Evolutionary conservation across 805 yeast species (phyloP), one percentile per base, ranked within the genome.

Genomic region (Kodamaea fukazawae): DNA sequence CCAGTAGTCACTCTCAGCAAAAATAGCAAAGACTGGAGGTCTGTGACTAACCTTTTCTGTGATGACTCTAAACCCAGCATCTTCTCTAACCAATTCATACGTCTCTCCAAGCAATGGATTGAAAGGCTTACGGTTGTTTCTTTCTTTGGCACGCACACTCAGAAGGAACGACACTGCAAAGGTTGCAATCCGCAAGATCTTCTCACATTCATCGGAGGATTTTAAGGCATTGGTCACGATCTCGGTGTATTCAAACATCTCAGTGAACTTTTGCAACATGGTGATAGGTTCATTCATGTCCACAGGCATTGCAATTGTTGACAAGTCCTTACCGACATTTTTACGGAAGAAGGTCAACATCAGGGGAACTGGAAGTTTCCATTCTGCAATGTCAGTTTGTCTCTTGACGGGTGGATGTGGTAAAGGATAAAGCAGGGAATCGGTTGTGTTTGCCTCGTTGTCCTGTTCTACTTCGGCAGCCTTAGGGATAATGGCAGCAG

Each of bases 91-190:
- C 31, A 87, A 68, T 61, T 93, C 99, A 60, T 63, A 93, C 0
- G 97, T 90, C 58, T 93, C 99, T 14, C 98, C 97, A 13, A 93
- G 66, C 37, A 93, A 69, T 7, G 99, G 98, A 57, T 89, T 93
- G 64, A 93, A 93, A 1, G 99, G 98, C 56, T 93, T 93, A 47
- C 99, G 74, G 29, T 76, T 59, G 38, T 83, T 80, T 50, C 99
- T 74, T 34, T 80, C 81, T 51, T 86, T 89, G 26, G 78, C 76
- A 43, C 97, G 70, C 51, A 79, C 73, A 8, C 84, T 70, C 0
- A 96, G 79, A 7, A 90, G 59, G 42, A 75, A 76, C 17, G 90
- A 79, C 3, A 86, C 75, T 0, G 96, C 95, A 72, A 90, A 93
- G 1, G 87, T 75, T 0, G 96, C 90, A 34, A 88, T 71, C 32